phyloP scores from a whole-genome alignment of 78 protist species.

The Chrysochromulina tobinii region DNA sequence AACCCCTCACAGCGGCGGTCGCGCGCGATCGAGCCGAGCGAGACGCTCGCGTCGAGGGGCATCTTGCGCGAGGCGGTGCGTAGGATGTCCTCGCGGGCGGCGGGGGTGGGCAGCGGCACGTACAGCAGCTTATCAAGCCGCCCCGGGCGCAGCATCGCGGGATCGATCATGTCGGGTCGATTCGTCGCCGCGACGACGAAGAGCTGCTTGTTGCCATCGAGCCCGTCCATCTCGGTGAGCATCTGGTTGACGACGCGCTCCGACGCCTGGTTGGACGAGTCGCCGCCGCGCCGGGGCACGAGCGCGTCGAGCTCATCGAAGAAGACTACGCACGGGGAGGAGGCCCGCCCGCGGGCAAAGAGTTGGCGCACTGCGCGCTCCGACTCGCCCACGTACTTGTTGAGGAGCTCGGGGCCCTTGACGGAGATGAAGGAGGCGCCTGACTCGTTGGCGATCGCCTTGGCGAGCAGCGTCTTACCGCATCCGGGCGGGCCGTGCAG shows the following conservation, averaged over 20 bases:
- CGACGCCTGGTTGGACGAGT: slow-evolving; percentile 25
- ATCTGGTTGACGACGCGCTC: slow-evolving; percentile 94
- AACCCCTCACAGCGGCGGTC: slow-evolving; percentile 38
- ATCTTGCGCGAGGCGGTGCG: slow-evolving; percentile 2
- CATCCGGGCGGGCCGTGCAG: slow-evolving; percentile 99
- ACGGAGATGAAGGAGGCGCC: slow-evolving; percentile 93
- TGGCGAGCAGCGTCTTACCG: slow-evolving; percentile 98
- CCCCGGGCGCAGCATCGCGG: slow-evolving; percentile 94
- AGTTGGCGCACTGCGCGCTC: slow-evolving; percentile 97
- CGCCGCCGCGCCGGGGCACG: slow-evolving; percentile 79
- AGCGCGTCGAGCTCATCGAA: slow-evolving; percentile 99
- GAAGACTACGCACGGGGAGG: slow-evolving; percentile 97
- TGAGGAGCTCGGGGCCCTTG: slow-evolving; percentile 98
- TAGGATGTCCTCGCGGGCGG: slow-evolving; percentile 34
- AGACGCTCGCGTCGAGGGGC: slow-evolving; percentile 33
- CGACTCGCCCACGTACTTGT: slow-evolving; percentile 98
- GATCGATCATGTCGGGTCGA: slow-evolving; percentile 72
- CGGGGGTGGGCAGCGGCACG: slow-evolving; percentile 89
- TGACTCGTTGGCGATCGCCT: slow-evolving; percentile 64
- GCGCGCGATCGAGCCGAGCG: not conserved
- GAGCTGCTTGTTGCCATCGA: slow-evolving; percentile 74
- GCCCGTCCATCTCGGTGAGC: slow-evolving; percentile 97
- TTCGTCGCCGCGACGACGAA: slow-evolving; percentile 98
- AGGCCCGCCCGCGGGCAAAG: slow-evolving; percentile 84
- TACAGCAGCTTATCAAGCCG: slow-evolving; percentile 93